These are phyloP conservation scores for Dalechampia spathulata DNA, from an alignment of 441 rosid genomes.

Conservation along the genomic window DNA sequence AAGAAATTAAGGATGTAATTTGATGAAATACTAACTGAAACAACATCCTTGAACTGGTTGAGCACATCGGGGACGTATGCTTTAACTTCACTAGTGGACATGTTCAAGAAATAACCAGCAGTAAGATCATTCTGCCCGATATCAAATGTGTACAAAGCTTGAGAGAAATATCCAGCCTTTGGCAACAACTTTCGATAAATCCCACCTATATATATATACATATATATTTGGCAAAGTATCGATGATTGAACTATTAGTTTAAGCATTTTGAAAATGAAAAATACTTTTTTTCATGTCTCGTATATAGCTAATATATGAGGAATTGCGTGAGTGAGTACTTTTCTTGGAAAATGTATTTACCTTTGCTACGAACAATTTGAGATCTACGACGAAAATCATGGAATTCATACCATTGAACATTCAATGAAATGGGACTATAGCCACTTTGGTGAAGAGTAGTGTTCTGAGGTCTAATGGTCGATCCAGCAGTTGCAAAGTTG, in stretches of 20 bases:
- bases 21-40: slow-evolving; percentile 44
- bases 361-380: slow-evolving; percentile 36
- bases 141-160: slow-evolving; percentile 68
- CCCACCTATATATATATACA: slow-evolving; percentile 18
- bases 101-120: slow-evolving; percentile 48
- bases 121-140: slow-evolving; percentile 87
- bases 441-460: slow-evolving; percentile 49
- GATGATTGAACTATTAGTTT: no score
- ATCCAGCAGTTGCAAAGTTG: slow-evolving; percentile 77
- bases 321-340: no score
- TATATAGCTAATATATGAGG: no score
- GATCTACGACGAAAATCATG: slow-evolving; percentile 51
- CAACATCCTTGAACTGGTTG: slow-evolving; percentile 31
- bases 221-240: no score
- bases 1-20: no score
- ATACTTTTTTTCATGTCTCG: no score
- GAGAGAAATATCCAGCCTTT: slow-evolving; percentile 36
- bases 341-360: no score
- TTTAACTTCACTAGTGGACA: slow-evolving; percentile 40
- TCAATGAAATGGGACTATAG: slow-evolving; percentile 60
- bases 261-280: no score
- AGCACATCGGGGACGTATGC: slow-evolving; percentile 48
- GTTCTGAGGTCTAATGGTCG: slow-evolving; percentile 62
- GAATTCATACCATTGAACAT: slow-evolving; percentile 53
- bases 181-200: slow-evolving; percentile 37